phyloP scores from a whole-genome alignment of 2,329 filamentous ascomycete species.

The Onygena corvina region DNA sequence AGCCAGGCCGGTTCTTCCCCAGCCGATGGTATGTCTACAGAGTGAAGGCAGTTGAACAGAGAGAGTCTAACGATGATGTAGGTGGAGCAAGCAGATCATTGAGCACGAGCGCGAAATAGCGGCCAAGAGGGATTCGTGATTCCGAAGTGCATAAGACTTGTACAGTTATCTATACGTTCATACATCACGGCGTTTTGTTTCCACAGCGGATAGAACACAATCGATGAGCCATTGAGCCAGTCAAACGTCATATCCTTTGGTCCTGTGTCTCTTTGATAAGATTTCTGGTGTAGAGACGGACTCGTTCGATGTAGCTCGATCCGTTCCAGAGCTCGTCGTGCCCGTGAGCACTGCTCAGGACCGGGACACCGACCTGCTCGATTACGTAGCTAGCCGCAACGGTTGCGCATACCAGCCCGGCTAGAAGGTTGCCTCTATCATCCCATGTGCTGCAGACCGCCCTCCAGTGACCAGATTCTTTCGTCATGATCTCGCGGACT shows the following conservation, averaged over 20 bases:
- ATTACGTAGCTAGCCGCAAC: slow-evolving; percentile 86
- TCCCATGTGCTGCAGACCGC: slow-evolving; percentile 34
- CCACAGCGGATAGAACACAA: slow-evolving; percentile 8
- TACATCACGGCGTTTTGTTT: slow-evolving; percentile 1
- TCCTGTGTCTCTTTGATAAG: slow-evolving; percentile 30
- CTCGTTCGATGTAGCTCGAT: slow-evolving; percentile 33
- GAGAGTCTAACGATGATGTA: slow-evolving; percentile 22
- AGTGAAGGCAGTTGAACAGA: no score
- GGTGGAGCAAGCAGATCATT: slow-evolving; percentile 60
- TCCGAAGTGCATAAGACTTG: background rate
- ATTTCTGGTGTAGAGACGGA: slow-evolving; percentile 35
- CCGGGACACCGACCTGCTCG: slow-evolving; percentile 79
- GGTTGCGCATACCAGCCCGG: slow-evolving; percentile 64
- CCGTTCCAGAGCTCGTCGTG: slow-evolving; percentile 36
- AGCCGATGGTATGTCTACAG: slow-evolving; percentile 60
- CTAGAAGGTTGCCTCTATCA: slow-evolving; percentile 40
- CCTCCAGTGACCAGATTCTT: slow-evolving; percentile 46
- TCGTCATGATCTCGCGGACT: slow-evolving; percentile 25
- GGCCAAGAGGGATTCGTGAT: slow-evolving; percentile 14
- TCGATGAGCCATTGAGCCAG: slow-evolving; percentile 9
- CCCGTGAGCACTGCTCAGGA: slow-evolving; percentile 21
- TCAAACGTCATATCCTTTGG: slow-evolving; percentile 1
- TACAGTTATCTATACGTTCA: slow-evolving; percentile 5
- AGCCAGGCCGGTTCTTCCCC: slow-evolving; percentile 65
- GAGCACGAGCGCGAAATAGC: slow-evolving; percentile 50